Percentiles rank a stretch among this genome's conserved stretches.
phyloP scores from a whole-genome alignment of 2,329 filamentous ascomycete species.

The Botrytis aclada region DNA sequence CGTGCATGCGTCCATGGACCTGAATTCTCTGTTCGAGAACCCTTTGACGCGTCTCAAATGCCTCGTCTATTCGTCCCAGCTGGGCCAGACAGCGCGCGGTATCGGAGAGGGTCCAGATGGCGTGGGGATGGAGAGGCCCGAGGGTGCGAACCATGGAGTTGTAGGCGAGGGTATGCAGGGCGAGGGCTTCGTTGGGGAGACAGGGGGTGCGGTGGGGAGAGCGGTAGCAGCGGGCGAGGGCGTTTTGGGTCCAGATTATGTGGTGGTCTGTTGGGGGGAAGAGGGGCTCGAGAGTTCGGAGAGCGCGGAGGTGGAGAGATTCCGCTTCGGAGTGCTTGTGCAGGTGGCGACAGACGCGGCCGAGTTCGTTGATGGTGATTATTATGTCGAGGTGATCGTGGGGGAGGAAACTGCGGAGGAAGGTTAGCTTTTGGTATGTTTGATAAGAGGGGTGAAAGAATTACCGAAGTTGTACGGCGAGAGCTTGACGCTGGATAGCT shows the following conservation, averaged over 20 bases:
- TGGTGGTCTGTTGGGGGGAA: constrained; percentile 14
- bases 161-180: constrained; percentile 12
- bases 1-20: background rate
- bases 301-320: constrained; percentile 7
- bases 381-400: constrained; percentile 18
- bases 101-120: constrained; percentile 14
- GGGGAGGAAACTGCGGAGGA: background rate
- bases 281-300: background rate
- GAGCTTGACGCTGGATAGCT: constrained; percentile 17
- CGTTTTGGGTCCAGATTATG: constrained; percentile 18
- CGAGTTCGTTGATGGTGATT: constrained; percentile 19
- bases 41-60: background rate
- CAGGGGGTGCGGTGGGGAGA: background rate
- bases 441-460: background rate
- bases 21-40: background rate
- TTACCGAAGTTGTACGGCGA: constrained; percentile 17
- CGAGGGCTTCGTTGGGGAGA: background rate
- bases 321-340: constrained; percentile 17
- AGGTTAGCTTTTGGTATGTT: background rate
- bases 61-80: background rate
- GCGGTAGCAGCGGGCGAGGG: constrained; percentile 13
- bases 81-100: constrained; percentile 5
- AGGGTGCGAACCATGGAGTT: background rate
- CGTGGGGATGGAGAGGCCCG: background rate
- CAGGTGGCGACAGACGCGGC: constrained; percentile 12